These are phyloP conservation scores for Cunninghamia lanceolata DNA, from an alignment of 75 land plant genomes.

Conservation along the genomic window DNA sequence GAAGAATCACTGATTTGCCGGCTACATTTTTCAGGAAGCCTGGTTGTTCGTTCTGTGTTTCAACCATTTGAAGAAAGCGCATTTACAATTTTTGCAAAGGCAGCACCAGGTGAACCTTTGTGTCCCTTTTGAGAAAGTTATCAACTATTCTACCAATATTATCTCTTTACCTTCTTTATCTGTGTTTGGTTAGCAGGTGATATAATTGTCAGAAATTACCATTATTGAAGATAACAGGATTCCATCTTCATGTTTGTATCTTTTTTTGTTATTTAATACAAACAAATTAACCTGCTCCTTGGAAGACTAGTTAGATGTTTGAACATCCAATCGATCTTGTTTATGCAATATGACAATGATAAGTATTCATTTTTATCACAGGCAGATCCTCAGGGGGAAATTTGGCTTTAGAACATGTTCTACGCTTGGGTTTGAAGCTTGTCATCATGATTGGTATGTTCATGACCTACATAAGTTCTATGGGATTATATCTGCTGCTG, in stretches of 20 bases:
- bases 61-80: conserved; percentile 97
- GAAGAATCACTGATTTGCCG: background rate
- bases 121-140: background rate
- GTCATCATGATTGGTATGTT: conserved; percentile 70
- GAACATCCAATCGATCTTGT: background rate
- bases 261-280: background rate
- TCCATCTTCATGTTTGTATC: background rate
- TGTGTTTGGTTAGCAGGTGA: background rate
- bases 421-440: conserved; percentile 74
- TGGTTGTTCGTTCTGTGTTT: conserved; percentile 85
- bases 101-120: conserved; percentile 44
- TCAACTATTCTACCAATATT: background rate
- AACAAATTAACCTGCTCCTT: background rate
- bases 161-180: background rate
- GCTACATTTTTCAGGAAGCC: conserved; percentile 64
- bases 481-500: background rate
- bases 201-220: background rate
- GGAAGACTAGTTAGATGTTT: background rate
- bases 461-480: background rate
- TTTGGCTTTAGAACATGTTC: conserved; percentile 35
- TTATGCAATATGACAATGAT: background rate
- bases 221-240: background rate
- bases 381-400: conserved; percentile 26
- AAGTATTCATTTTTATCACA: conserved; percentile 20
- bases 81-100: conserved; percentile 87